Percentiles rank a stretch among this genome's conserved stretches.
These are phyloP conservation scores for Collybiopsis luxurians DNA, from an alignment of 768 basidiomycete species.

Conservation along the genomic window DNA sequence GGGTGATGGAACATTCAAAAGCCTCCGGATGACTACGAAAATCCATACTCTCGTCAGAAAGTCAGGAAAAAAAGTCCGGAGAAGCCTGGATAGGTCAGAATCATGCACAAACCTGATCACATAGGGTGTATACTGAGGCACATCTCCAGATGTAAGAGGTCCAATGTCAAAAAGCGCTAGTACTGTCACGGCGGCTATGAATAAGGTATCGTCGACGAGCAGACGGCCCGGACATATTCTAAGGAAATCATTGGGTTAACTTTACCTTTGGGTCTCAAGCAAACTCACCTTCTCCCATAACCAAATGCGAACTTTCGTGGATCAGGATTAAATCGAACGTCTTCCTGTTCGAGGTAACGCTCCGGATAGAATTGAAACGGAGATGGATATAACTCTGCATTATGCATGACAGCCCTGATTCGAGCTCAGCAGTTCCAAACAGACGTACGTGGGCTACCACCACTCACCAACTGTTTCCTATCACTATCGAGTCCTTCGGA, in stretches of 20 bases:
- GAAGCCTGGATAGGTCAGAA: not conserved
- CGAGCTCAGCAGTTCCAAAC: too few relatives aligned
- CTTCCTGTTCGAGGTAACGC: slow-evolving; percentile 17
- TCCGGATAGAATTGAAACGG: slow-evolving; percentile 26
- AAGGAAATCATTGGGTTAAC: too few relatives aligned
- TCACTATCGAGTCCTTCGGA: slow-evolving; percentile 30
- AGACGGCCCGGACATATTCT: slow-evolving; percentile 3
- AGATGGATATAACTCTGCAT: slow-evolving; percentile 22
- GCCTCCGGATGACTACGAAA: not conserved
- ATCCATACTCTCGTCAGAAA: not conserved
- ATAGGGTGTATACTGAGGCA: not conserved
- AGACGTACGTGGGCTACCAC: too few relatives aligned
- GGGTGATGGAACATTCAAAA: not conserved
- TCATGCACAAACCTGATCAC: not conserved
- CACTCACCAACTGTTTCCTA: slow-evolving; percentile 32
- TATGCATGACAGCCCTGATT: too few relatives aligned
- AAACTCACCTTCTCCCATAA: slow-evolving; percentile 21
- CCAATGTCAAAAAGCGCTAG: slow-evolving; percentile 8
- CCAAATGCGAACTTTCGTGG: slow-evolving; percentile 16
- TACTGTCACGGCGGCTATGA: slow-evolving; percentile 5
- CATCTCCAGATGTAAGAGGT: not conserved
- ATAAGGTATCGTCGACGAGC: slow-evolving; percentile 6
- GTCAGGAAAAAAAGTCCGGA: slow-evolving; percentile 9
- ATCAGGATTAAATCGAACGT: slow-evolving; percentile 11
- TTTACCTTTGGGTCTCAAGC: not conserved